Percentiles rank a stretch among this genome's conserved stretches.
Conservation (phyloP, 768 basidiomycete genomes). For the Scleroderma citrinum region DNA sequence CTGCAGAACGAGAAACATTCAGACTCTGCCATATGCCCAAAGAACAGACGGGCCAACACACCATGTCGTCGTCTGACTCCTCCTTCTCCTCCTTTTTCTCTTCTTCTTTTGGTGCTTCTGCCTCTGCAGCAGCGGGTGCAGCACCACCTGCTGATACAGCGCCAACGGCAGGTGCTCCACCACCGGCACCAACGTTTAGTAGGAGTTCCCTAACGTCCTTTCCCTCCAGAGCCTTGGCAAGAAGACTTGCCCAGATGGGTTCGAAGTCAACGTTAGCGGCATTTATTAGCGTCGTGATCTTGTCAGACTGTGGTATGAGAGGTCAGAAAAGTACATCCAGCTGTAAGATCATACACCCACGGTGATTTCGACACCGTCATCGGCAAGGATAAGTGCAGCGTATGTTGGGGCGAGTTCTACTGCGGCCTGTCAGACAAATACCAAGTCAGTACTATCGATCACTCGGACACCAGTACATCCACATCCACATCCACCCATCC, state of each 20-base stretch:
- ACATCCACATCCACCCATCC: conserved; percentile 18
- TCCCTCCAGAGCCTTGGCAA: conserved; percentile 96
- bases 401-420: conserved; percentile 89
- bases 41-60: conserved; percentile 29
- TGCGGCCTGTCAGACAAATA: conserved; percentile 36
- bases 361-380: conserved; percentile 95
- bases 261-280: conserved; percentile 87
- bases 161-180: conserved; percentile 72
- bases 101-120: conserved; percentile 71
- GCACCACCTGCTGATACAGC: conserved; percentile 50
- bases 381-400: conserved; percentile 97
- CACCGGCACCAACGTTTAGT: conserved; percentile 91
- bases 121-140: conserved; percentile 58
- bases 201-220: conserved; percentile 96
- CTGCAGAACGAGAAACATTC: conserved; percentile 31
- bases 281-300: conserved; percentile 77
- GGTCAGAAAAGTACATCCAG: neutral
- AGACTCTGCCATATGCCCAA: neutral
- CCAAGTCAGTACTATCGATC: conserved; percentile 11
- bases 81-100: conserved; percentile 87
- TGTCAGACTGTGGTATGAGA: conserved; percentile 63
- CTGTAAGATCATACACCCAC: conserved; percentile 45
- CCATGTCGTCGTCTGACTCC: conserved; percentile 89
- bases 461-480: neutral
- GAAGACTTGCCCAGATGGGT: conserved; percentile 95